Evolutionary conservation across 1,284 basidiomycete species (phyloP), one percentile per base, ranked within the genome.

Genomic region (Megacollybia platyphylla): DNA sequence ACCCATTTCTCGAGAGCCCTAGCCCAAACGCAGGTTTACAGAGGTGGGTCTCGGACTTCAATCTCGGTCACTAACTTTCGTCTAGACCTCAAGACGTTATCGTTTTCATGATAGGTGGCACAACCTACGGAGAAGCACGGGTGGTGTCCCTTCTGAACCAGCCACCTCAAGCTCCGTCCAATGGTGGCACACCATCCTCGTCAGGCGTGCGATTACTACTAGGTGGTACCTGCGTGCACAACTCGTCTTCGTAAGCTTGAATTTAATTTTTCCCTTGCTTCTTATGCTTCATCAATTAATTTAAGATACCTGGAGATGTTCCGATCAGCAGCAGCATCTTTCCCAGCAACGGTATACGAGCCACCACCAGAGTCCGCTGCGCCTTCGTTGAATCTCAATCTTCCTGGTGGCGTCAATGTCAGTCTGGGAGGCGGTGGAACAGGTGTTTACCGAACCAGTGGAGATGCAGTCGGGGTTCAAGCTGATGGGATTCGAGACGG

Each of bases 61-160:
- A 43, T 24, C 3, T 28, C 43, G n/a, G 39, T 31, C 17, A 36
- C 26, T 40, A 10, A 40, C 15, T 28, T 9, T 15, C 36, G 29
- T 40, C 17, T 31, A 92, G 90, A 50, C 87, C 91, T 7, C 91
- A 94, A 55, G 93, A 97, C 57, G 75, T 97, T 39, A 94, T 97
- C 47, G 70, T 97, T 44, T 97, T 97, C 62, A 85, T 97, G 66
- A 79, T 96, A 46, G 93, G 92, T 29, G 92, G 92, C 0, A 80
- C 88, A 28, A 97, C 92, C 1, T 97, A 94, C 54, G 91, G 90
- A 58, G 92, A 97, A 63, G 87, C 88, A 0, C 72, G 87, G 47
- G 73, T 81, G 0, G 73, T 96, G 10, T 76, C 89, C 4, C 63
- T 91, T 32, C 69, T 94, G 49, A 97, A 97, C 57, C 85, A 92